phyloP scores from a whole-genome alignment of 2,329 filamentous ascomycete species.

The Coniochaeta sp. region DNA sequence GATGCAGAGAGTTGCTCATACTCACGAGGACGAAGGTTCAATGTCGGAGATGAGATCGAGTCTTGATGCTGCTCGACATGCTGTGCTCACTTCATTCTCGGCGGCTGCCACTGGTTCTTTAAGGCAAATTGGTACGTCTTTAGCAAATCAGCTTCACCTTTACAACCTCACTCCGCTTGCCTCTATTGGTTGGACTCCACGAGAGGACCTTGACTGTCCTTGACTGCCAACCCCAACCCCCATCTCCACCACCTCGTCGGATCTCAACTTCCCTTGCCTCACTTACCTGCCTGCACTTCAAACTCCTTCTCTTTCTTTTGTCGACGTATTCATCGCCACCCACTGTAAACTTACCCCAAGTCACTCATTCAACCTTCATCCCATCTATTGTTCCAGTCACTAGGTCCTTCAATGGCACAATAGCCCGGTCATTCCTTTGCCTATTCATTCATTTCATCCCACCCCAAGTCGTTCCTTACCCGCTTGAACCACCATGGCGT shows the following conservation, averaged over 20 bases:
- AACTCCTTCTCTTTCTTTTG: not conserved
- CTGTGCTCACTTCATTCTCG: not conserved
- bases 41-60: conserved; percentile 1
- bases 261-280: too few species aligned
- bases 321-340: not conserved
- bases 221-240: too few species aligned
- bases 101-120: not conserved
- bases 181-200: too few species aligned
- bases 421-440: not conserved
- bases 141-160: not conserved
- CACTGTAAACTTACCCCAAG: not conserved
- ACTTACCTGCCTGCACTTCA: not conserved
- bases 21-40: conserved; percentile 1
- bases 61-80: conserved; percentile 1
- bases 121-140: not conserved
- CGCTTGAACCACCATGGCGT: not conserved
- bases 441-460: not conserved
- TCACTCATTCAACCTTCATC: not conserved
- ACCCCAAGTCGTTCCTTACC: not conserved
- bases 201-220: too few species aligned
- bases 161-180: not conserved
- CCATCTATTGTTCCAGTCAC: not conserved
- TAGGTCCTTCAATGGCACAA: not conserved
- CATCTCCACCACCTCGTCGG: too few species aligned
- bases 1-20: not conserved